Conservation (phyloP, 2,329 filamentous ascomycete genomes). For the Berkeleyomyces basicola region DNA sequence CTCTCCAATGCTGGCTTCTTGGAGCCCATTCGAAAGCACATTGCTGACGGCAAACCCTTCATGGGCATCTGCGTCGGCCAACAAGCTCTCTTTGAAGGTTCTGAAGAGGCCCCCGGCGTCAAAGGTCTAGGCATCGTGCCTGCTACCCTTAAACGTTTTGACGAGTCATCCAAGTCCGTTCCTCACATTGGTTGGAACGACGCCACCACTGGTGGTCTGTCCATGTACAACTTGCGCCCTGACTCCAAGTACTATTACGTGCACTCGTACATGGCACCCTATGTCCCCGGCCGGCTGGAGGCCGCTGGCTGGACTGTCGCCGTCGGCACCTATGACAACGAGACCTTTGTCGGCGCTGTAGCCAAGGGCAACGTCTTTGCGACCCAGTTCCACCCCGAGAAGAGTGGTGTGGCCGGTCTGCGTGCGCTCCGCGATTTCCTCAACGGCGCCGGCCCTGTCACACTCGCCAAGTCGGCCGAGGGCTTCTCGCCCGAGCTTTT, state of each 20-base stretch:
- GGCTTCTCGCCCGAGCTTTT: constrained; percentile 17
- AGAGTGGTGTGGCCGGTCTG: constrained; percentile 80
- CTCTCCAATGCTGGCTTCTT: constrained; percentile 69
- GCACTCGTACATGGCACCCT: constrained; percentile 79
- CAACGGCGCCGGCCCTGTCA: constrained; percentile 41
- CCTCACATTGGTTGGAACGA: constrained; percentile 99
- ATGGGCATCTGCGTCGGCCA: constrained; percentile 95
- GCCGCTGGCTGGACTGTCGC: constrained; percentile 80
- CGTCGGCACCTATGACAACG: constrained; percentile 68
- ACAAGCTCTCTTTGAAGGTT: constrained; percentile 77
- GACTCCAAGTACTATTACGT: constrained; percentile 97
- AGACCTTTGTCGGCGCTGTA: constrained; percentile 84
- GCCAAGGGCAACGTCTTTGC: constrained; percentile 73
- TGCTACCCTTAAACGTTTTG: constrained; percentile 56
- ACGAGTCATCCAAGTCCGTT: constrained; percentile 68
- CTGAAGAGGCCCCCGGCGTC: constrained; percentile 57
- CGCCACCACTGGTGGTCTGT: constrained; percentile 44
- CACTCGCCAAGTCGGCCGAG: constrained; percentile 10
- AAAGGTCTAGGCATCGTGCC: constrained; percentile 63
- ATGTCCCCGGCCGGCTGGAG: constrained; percentile 57
- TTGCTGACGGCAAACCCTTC: constrained; percentile 83
- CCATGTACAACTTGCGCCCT: constrained; percentile 61
- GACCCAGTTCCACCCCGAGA: constrained; percentile 96
- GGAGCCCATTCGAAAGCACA: constrained; percentile 66
- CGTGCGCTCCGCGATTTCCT: constrained; percentile 75